Conservation (phyloP, 768 basidiomycete species). For the Crassisporium funariophilum region DNA sequence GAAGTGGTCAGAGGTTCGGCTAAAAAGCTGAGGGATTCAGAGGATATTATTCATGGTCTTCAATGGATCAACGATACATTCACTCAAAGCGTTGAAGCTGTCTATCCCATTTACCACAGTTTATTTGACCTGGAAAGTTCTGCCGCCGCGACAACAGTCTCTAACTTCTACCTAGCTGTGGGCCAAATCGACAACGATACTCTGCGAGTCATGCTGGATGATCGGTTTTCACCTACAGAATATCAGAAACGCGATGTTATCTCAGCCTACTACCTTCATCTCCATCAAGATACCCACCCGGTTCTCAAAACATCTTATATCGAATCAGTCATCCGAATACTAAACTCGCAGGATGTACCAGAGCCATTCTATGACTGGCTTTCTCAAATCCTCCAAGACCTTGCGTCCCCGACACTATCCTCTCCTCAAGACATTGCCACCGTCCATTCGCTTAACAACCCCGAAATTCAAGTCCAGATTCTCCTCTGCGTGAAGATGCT, state of each 20-base stretch:
- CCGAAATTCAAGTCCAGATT: conserved; percentile 27
- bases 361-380: conserved; percentile 34
- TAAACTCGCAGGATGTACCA: conserved; percentile 34
- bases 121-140: conserved; percentile 25
- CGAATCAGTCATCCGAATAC: conserved; percentile 30
- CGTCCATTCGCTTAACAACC: conserved; percentile 10
- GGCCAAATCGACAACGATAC: conserved; percentile 30
- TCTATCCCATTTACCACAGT: conserved; percentile 29
- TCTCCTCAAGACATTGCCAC: conserved; percentile 4
- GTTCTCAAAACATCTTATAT: conserved; percentile 26
- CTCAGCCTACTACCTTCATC: conserved; percentile 30
- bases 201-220: conserved; percentile 32
- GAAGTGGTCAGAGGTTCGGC: conserved; percentile 25
- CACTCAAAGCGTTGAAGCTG: conserved; percentile 28
- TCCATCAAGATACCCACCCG: conserved; percentile 27
- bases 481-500: conserved; percentile 28
- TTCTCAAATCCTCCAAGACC: conserved; percentile 29
- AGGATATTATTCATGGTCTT: conserved; percentile 27
- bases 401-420: conserved; percentile 14
- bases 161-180: conserved; percentile 21
- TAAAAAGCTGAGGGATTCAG: conserved; percentile 20
- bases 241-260: conserved; percentile 33
- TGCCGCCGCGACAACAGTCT: conserved; percentile 23
- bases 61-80: conserved; percentile 33
- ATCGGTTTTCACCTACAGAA: conserved; percentile 27